Evolutionary conservation across 2,329 filamentous ascomycete genomes (phyloP), one percentile per base, ranked within the genome.

Genomic region (Nothophaeocryptopus gaeumannii): DNA sequence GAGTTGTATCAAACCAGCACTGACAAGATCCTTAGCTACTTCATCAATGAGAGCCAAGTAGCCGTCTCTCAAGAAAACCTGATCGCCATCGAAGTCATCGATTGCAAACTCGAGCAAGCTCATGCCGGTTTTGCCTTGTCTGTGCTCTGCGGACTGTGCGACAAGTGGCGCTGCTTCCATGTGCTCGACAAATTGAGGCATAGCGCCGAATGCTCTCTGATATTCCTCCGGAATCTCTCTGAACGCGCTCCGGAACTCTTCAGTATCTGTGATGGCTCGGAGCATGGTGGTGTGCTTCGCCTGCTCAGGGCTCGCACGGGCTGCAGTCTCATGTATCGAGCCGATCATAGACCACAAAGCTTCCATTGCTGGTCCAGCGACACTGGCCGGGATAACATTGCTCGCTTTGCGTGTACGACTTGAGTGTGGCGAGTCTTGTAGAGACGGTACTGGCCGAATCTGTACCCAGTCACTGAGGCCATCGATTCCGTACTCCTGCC

Each of bases 31-130:
- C 45, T 52, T 54, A 7, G 55, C 56, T 4, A 63, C 30, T 38
- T 63, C 55, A 3, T 60, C 42, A 5, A 60, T 39, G 11, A 63
- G 31, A n/a, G 54, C 52, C 5, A 46, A 48, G 38, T 63, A 63
- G 5, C 60, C 58, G 48, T 63, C 60, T 44, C 54, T 55, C 15
- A 63, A 40, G 40, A 63, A 61, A 8, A 60, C 58, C 34, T 63
- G 60, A 10, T 60, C 54, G 10, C 60, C 60, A 39, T 63, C 60
- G 38, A 61, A 61, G 16, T 60, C 58, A 29, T 61, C 60, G 34
- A 61, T 56, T 2, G 54, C 58, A 33, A 51, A 61, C 47, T 63
- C 60, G n/a, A 58, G 51, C 42, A 63, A 33, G 26, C 58, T 50
- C 41, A 61, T 46, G 1, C 55, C 58, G 13, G 53, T 12, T 9